Evolutionary conservation across 1,284 basidiomycete genomes (phyloP), one percentile per base, ranked within the genome.

Genomic region (Boletus mariae): DNA sequence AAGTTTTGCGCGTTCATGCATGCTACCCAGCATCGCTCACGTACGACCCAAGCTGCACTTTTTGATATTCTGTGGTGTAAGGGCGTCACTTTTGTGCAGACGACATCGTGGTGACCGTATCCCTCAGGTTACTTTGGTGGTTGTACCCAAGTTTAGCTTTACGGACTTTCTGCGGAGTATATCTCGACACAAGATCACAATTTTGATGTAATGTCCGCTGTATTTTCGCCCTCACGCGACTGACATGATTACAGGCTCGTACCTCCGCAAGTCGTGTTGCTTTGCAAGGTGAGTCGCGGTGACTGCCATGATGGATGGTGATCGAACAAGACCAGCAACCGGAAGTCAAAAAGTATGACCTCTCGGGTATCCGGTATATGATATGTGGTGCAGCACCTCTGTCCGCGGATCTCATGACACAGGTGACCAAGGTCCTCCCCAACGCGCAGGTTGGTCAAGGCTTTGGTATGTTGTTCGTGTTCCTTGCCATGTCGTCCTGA

Each of bases 341-440:
- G 23, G 79, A 76, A 12, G 76, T 80, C 26, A 80, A 84, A 61
- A 76, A 86, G 40, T 85, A 85, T 61, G 80, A 91, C 60, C 72
- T 94, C 25, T 78, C 75, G 44, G 72, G 76, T 48, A 67, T 93
- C 45, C 74, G 81, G 52, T 72, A 79, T 61, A 75, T 83, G 56
- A 79, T 90, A 72, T 75, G 75, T 45, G 87, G 89, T 25, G 91
- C 89, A 0, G 90, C 90, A 0, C 90, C 90, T 4, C 71, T 92
- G 5, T 84, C 86, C 3, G 71, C 77, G 15, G 88, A 89, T 62
- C 74, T 89, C 29, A 83, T 78, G 50, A 57, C 73, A 35, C 76
- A 82, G 58, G 67, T 89, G 32, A 69, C 78, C 42, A 69, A 75
- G 34, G 63, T 84, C 37, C 68, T 91, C 13, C 86, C 86, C 0